A percentile compares a stretch with the other conserved stretches of the same genome.
Conservation (phyloP, 2,329 filamentous ascomycete genomes). For the Myriosclerotinia curreyana region DNA sequence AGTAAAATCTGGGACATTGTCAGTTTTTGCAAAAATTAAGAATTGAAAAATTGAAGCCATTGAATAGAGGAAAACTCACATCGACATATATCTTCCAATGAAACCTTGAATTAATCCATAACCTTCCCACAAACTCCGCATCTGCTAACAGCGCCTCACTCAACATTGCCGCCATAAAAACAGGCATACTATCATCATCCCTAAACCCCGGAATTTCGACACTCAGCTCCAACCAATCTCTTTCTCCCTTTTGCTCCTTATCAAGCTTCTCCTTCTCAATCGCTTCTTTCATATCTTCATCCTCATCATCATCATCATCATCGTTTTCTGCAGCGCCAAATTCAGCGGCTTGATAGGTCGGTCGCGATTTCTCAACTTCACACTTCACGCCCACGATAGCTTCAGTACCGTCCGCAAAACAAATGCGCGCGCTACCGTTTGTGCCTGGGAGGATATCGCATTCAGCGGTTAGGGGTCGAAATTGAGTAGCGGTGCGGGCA, state of each 20-base stretch:
- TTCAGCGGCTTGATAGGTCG: conserved; percentile 33
- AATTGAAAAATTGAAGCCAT: background rate
- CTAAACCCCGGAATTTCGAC: conserved; percentile 89
- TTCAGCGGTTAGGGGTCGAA: conserved; percentile 87
- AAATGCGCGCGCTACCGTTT: conserved; percentile 89
- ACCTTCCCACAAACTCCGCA: conserved; percentile 63
- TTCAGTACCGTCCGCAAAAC: conserved; percentile 92
- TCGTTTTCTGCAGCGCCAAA: conserved; percentile 30
- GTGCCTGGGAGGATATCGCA: conserved; percentile 83
- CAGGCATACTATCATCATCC: conserved; percentile 85
- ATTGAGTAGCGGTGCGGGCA: conserved; percentile 76
- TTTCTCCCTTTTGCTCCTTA: conserved; percentile 48
- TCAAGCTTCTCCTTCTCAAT: conserved; percentile 34
- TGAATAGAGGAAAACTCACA: conserved; percentile 46
- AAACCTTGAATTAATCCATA: conserved; percentile 87
- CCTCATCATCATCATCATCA: conserved; percentile 39
- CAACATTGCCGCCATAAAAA: conserved; percentile 86
- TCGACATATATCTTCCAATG: conserved; percentile 97
- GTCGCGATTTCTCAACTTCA: conserved; percentile 74
- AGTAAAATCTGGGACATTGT: conserved; percentile 68
- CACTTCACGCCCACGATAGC: conserved; percentile 95
- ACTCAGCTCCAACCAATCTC: conserved; percentile 81
- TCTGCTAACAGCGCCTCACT: conserved; percentile 78
- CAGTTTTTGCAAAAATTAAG: conserved; percentile 2
- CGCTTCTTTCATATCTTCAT: conserved; percentile 44